phyloP scores from a whole-genome alignment of 768 basidiomycete species.

The Trametes coccinea region DNA sequence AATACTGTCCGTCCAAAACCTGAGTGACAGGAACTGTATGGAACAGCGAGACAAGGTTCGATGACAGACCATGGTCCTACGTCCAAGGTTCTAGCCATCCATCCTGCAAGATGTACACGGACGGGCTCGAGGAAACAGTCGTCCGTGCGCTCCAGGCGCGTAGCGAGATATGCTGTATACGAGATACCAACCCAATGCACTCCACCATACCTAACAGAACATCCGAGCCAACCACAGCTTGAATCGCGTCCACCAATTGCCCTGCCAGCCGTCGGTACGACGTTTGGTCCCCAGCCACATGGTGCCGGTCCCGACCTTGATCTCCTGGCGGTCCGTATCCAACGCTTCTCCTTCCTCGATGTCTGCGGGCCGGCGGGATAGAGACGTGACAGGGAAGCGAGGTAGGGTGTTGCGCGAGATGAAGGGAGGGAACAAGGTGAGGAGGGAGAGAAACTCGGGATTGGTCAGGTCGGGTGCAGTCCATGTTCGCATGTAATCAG shows the following conservation, averaged over 20 bases:
- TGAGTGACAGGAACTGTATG: background rate
- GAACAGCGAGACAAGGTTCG: background rate
- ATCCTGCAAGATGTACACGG: slow-evolving; percentile 18
- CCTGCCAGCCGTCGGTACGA: slow-evolving; percentile 68
- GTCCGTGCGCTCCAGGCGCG: slow-evolving; percentile 16
- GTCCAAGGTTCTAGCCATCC: slow-evolving; percentile 3
- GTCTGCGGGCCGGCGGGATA: slow-evolving; percentile 47
- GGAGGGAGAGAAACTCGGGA: slow-evolving; percentile 66
- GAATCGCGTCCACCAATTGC: slow-evolving; percentile 79
- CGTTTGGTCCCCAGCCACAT: slow-evolving; percentile 73
- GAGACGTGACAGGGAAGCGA: slow-evolving; percentile 54
- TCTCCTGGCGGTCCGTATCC: slow-evolving; percentile 51
- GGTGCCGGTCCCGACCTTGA: slow-evolving; percentile 78
- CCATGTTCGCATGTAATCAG: slow-evolving; percentile 73
- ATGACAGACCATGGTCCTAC: slow-evolving; percentile 3
- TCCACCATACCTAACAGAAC: slow-evolving; percentile 55
- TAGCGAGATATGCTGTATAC: background rate
- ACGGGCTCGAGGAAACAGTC: background rate
- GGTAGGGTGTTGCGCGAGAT: slow-evolving; percentile 69
- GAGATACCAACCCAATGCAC: background rate
- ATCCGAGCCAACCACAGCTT: slow-evolving; percentile 76
- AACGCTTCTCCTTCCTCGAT: slow-evolving; percentile 71
- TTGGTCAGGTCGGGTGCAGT: slow-evolving; percentile 77
- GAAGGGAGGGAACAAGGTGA: slow-evolving; percentile 77
- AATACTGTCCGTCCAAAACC: background rate